Evolutionary conservation across 2,329 filamentous ascomycete genomes (phyloP), one percentile per base, ranked within the genome.

Genomic region (Epichloe amarillans): DNA sequence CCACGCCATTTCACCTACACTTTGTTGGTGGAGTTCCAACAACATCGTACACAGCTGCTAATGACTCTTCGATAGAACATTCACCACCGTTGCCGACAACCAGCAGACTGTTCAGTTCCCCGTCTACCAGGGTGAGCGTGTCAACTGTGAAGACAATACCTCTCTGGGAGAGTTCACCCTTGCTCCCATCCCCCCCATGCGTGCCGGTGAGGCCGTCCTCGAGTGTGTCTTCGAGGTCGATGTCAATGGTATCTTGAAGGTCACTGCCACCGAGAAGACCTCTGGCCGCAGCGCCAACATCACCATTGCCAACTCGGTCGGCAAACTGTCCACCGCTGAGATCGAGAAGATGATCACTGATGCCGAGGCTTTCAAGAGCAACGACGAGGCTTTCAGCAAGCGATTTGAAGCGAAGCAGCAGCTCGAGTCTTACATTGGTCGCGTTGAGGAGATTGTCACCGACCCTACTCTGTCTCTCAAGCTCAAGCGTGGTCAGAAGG

Each of bases 171-270:
- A 97, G 74, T 98, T 97, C 74, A 96, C 91, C 53, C 78, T 98
- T 56, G 86, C 89, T 61, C 93, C 91, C 44, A 84, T 84, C 58
- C 80, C 91, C 72, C 72, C 90, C 76, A 72, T 96, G 88, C 84
- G 84, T 65, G 91, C 93, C 65, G 91, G 93, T 69, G 93, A 98
- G 69, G 87, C 93, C 61, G 90, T 95, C 59, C 86, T 98, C 44
- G 93, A 98, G 76, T 87, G 91, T 62, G 89, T 97, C 70, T 97
- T 98, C 74, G 93, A 98, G 77, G 93, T 98, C 67, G 93, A 98
- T 62, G 93, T 96, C 80, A 98, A 98, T 79, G 93, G 93, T 84
- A 95, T 96, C 70, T 84, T 98, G 60, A 98, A 98, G 84, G 93
- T 97, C 65, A 97, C 91, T 57, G 93, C 93, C 60, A 96, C 91